These are phyloP conservation scores for Themeda triandra DNA, from an alignment of 176 grass and related monocot species.

Conservation along the genomic window DNA sequence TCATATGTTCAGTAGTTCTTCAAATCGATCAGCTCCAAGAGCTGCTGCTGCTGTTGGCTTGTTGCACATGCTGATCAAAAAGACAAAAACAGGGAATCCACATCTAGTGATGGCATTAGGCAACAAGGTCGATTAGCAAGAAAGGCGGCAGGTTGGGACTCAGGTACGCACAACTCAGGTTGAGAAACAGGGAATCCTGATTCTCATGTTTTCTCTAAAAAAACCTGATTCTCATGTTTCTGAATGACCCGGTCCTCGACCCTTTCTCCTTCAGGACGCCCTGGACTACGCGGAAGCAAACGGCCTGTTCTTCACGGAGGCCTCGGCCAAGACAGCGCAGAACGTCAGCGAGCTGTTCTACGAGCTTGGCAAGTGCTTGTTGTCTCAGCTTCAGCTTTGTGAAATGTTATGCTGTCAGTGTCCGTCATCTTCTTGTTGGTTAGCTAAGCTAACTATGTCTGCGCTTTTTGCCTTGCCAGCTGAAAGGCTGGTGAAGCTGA, in stretches of 20 bases:
- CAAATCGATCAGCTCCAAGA: too few relatives aligned
- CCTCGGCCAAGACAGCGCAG: conserved; percentile 65
- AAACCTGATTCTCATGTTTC: neutral
- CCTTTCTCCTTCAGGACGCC: conserved; percentile 30
- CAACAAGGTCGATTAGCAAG: conserved; percentile 73
- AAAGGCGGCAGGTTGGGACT: conserved; percentile 47
- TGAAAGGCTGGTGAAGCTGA: too few relatives aligned
- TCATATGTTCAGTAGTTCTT: too few relatives aligned
- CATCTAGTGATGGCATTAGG: too few relatives aligned
- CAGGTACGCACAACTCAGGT: conserved; percentile 42
- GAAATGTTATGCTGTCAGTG: too few relatives aligned
- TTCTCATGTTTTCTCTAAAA: too few relatives aligned
- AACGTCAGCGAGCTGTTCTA: conserved; percentile 57
- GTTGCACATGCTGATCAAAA: too few relatives aligned
- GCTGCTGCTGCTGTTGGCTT: too few relatives aligned
- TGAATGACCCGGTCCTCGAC: neutral
- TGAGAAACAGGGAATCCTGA: too few relatives aligned
- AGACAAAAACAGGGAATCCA: too few relatives aligned
- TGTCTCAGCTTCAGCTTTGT: neutral
- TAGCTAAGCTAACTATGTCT: neutral
- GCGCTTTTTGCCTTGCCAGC: conserved; percentile 24
- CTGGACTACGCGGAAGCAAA: conserved; percentile 69
- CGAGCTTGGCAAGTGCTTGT: conserved; percentile 20
- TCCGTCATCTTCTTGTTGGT: too few relatives aligned
- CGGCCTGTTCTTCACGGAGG: conserved; percentile 69